Conservation (phyloP, 1,284 basidiomycete species). For the Puccinia triticina region DNA sequence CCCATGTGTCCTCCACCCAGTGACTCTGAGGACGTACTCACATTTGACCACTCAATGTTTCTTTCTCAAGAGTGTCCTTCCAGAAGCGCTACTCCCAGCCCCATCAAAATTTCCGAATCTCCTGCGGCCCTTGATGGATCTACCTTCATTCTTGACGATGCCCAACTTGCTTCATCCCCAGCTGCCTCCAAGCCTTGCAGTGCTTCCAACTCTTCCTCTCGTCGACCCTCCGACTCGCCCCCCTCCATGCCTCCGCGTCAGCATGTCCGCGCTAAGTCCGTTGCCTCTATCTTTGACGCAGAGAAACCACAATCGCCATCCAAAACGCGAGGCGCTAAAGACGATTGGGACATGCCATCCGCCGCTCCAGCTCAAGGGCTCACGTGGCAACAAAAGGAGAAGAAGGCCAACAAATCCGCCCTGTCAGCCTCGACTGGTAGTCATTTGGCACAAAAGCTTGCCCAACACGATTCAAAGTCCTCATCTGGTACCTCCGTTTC, state of each 20-base stretch:
- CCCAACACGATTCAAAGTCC: background rate
- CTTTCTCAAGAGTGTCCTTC: background rate
- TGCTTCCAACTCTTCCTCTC: background rate
- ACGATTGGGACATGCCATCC: conserved; percentile 45
- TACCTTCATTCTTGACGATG: background rate
- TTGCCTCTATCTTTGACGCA: conserved; percentile 21
- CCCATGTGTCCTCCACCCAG: background rate
- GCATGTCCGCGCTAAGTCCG: conserved; percentile 38
- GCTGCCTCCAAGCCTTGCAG: background rate
- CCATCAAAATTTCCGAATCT: background rate
- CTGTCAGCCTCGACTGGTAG: background rate
- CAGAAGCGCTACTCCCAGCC: conserved; percentile 10
- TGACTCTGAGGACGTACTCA: conserved; percentile 34
- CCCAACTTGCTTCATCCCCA: background rate
- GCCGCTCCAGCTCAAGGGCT: background rate
- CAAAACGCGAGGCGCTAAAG: background rate
- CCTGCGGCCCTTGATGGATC: background rate
- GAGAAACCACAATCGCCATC: background rate
- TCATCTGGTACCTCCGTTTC: background rate
- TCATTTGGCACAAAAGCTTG: background rate
- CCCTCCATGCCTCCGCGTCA: background rate
- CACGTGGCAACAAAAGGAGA: conserved; percentile 35
- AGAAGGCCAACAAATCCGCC: background rate
- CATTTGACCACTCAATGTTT: conserved; percentile 21
- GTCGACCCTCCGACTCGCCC: background rate